Conservation (phyloP, 2,329 filamentous ascomycete genomes). For the Tympanopsis confertula region DNA sequence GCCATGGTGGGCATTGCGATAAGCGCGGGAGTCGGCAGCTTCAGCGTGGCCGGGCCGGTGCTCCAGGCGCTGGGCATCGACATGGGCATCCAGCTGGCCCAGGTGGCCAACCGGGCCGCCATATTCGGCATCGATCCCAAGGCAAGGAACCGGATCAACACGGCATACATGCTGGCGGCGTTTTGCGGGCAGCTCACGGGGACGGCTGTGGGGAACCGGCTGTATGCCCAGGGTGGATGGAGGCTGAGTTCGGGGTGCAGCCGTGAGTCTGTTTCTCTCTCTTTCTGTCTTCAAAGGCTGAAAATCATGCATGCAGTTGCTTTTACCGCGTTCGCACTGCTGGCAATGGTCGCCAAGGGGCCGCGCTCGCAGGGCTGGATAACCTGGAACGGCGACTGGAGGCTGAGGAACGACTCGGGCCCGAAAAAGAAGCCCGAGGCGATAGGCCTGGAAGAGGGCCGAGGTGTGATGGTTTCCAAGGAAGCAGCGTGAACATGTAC, state of each 20-base stretch:
- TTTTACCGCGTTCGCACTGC: slow-evolving; percentile 20
- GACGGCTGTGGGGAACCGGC: slow-evolving; percentile 42
- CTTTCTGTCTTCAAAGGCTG: background rate
- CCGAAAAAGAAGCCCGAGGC: background rate
- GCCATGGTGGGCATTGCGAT: slow-evolving; percentile 50
- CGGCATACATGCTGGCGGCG: slow-evolving; percentile 67
- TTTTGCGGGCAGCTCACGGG: slow-evolving; percentile 70
- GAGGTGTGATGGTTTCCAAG: too few relatives aligned
- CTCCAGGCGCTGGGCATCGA: slow-evolving; percentile 63
- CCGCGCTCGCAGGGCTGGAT: slow-evolving; percentile 27
- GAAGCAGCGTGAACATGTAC: too few relatives aligned
- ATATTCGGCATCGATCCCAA: slow-evolving; percentile 64
- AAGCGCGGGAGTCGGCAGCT: slow-evolving; percentile 57
- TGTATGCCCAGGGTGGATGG: slow-evolving; percentile 40
- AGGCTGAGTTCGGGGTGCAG: slow-evolving; percentile 29
- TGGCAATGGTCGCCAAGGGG: slow-evolving; percentile 21
- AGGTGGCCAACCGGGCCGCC: slow-evolving; percentile 60
- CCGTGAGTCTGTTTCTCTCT: slow-evolving; percentile 12
- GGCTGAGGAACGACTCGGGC: slow-evolving; percentile 11
- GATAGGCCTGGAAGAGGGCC: too few relatives aligned
- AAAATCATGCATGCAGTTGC: slow-evolving; percentile 13
- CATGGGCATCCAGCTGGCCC: slow-evolving; percentile 59
- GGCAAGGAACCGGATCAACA: slow-evolving; percentile 66
- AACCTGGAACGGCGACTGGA: slow-evolving; percentile 30
- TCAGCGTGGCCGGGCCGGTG: slow-evolving; percentile 59